Percentiles rank a stretch among this genome's conserved stretches.
Conservation (phyloP, 2,329 filamentous ascomycete species). For the Fusarium chlamydosporum region DNA sequence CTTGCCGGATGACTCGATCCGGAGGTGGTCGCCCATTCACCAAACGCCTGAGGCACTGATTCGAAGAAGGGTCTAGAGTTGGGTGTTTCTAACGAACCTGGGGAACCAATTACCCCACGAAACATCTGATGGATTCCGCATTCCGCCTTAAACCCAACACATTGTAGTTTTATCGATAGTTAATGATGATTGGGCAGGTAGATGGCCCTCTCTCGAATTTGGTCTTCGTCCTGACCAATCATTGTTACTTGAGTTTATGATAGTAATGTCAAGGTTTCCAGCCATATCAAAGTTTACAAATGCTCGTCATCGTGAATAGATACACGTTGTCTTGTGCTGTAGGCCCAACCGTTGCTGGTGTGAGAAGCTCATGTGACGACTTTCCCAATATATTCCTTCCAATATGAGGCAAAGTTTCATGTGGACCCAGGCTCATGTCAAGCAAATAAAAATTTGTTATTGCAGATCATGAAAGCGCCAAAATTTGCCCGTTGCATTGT, state of each 20-base stretch:
- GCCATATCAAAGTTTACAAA: neutral
- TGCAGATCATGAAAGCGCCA: slow-evolving; percentile 21
- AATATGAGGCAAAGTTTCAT: slow-evolving; percentile 14
- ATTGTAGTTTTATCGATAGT: slow-evolving; percentile 4
- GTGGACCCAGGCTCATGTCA: neutral
- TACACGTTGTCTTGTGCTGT: neutral
- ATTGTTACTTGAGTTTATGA: neutral
- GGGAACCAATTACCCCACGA: slow-evolving; percentile 35
- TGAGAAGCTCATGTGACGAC: slow-evolving; percentile 38
- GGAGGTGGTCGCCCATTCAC: slow-evolving; percentile 17
- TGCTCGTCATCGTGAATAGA: neutral
- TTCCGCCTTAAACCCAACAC: slow-evolving; percentile 5
- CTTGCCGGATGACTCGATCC: slow-evolving; percentile 34
- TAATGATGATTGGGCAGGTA: slow-evolving; percentile 24
- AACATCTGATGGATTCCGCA: slow-evolving; percentile 11
- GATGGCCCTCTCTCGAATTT: neutral
- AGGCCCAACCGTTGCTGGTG: slow-evolving; percentile 1
- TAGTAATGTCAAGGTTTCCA: neutral
- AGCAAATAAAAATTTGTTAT: neutral
- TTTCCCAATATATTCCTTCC: neutral
- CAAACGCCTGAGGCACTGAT: slow-evolving; percentile 21
- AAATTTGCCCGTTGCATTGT: slow-evolving; percentile 3
- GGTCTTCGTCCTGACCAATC: neutral
- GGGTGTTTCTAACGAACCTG: slow-evolving; percentile 6
- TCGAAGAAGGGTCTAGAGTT: neutral